Conservation (phyloP, 2,329 filamentous ascomycete genomes). For the Neonectria punicea region DNA sequence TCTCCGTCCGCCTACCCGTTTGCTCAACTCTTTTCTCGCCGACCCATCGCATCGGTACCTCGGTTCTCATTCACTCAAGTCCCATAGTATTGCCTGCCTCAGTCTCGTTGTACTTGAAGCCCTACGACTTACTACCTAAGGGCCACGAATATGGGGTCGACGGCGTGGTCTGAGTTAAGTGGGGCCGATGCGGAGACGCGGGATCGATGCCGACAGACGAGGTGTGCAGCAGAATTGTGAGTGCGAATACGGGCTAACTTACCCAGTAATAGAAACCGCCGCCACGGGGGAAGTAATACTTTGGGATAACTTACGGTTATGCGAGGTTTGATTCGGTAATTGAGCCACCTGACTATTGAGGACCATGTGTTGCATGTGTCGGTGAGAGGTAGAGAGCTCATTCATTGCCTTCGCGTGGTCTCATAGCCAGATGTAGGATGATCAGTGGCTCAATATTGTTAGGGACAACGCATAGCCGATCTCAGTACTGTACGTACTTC, state of each 20-base stretch:
- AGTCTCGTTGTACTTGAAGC: background rate
- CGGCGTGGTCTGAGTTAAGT: background rate
- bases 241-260: no score
- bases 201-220: slow-evolving; percentile 35
- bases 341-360: background rate
- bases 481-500: background rate
- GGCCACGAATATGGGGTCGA: background rate
- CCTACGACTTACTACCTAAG: no score
- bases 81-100: background rate
- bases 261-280: slow-evolving; percentile 2
- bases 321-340: no score
- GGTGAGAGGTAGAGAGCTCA: background rate
- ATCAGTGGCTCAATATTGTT: no score
- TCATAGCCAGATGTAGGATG: no score
- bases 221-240: background rate
- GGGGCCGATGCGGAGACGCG: slow-evolving; percentile 32
- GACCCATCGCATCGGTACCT: slow-evolving; percentile 6
- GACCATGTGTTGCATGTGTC: background rate
- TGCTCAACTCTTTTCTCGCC: background rate
- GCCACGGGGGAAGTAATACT: background rate
- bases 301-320: no score
- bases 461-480: background rate
- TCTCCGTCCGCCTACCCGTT: background rate
- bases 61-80: background rate
- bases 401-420: no score